These are phyloP conservation scores for Torrubiellomyces zombiae DNA, from an alignment of 2,329 filamentous ascomycete genomes.

Conservation along the genomic window DNA sequence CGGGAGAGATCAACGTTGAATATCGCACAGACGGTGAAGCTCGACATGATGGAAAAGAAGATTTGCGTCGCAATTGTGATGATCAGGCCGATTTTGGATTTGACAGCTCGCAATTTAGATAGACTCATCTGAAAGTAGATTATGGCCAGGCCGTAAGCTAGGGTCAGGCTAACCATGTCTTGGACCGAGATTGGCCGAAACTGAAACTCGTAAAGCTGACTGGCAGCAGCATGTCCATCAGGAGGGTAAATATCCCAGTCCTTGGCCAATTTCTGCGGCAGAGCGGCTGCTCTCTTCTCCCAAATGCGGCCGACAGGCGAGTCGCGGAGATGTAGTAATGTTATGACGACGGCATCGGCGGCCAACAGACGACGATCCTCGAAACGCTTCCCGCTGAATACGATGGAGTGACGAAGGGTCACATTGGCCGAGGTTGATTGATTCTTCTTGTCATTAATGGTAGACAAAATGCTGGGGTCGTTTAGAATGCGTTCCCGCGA, in stretches of 20 bases:
- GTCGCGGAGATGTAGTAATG: slow-evolving; percentile 51
- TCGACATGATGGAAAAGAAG: slow-evolving; percentile 56
- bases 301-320: slow-evolving; percentile 48
- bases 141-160: slow-evolving; percentile 47
- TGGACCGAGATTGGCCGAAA: slow-evolving; percentile 55
- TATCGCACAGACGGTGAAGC: slow-evolving; percentile 63
- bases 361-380: slow-evolving; percentile 49
- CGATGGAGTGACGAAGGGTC: slow-evolving; percentile 59
- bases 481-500: slow-evolving; percentile 37
- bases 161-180: slow-evolving; percentile 45
- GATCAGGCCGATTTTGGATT: slow-evolving; percentile 57
- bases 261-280: slow-evolving; percentile 30
- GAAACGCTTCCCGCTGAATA: slow-evolving; percentile 69
- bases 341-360: slow-evolving; percentile 65
- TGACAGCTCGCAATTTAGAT: slow-evolving; percentile 55
- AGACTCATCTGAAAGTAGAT: slow-evolving; percentile 51
- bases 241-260: slow-evolving; percentile 51
- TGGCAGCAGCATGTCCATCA: slow-evolving; percentile 34
- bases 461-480: slow-evolving; percentile 48
- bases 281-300: slow-evolving; percentile 38
- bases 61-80: slow-evolving; percentile 56
- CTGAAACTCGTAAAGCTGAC: slow-evolving; percentile 60
- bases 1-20: slow-evolving; percentile 59
- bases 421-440: slow-evolving; percentile 54
- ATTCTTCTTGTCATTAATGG: slow-evolving; percentile 48